Conservation (phyloP, 352 stramenopile species). For the Globisporangium okanoganense region DNA sequence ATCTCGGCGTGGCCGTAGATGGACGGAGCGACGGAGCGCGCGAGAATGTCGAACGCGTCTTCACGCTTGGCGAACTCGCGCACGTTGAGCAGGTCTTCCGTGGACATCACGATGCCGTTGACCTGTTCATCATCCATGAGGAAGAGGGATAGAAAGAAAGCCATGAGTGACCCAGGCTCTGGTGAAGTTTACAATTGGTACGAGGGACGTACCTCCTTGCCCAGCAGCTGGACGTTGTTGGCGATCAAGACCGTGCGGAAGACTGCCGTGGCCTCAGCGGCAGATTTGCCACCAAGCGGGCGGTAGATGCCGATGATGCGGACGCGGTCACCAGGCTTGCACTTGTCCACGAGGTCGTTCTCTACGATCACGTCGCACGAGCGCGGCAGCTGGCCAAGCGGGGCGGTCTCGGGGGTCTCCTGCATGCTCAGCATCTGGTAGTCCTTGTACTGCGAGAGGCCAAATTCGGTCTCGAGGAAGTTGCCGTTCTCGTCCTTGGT, state of each 20-base stretch:
- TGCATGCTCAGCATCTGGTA: conserved; percentile 94
- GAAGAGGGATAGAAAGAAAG: neutral
- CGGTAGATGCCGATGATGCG: conserved; percentile 94
- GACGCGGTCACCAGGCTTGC: conserved; percentile 98
- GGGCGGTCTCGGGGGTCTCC: conserved; percentile 91
- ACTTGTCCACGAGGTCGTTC: conserved; percentile 98
- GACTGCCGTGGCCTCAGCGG: conserved; percentile 80
- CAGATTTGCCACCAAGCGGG: conserved; percentile 80
- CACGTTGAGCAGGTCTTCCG: conserved; percentile 92
- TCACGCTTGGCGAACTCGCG: conserved; percentile 88
- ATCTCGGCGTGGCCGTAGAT: conserved; percentile 99
- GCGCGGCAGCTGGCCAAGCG: conserved; percentile 95
- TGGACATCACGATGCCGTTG: conserved; percentile 90
- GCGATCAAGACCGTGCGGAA: conserved; percentile 97
- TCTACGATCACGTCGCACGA: conserved; percentile 98
- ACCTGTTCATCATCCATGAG: conserved; percentile 26
- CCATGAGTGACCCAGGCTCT: neutral
- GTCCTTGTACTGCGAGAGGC: conserved; percentile 98
- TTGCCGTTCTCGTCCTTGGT: conserved; percentile 97
- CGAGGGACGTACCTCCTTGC: conserved; percentile 67
- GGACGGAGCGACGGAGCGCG: conserved; percentile 93
- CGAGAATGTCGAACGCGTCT: conserved; percentile 92
- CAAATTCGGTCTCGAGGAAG: conserved; percentile 97
- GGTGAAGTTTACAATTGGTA: neutral
- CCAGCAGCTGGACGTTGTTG: conserved; percentile 95